These are phyloP conservation scores for Kodamaea fungicola DNA, from an alignment of 1,139 yeast species.

Conservation along the genomic window DNA sequence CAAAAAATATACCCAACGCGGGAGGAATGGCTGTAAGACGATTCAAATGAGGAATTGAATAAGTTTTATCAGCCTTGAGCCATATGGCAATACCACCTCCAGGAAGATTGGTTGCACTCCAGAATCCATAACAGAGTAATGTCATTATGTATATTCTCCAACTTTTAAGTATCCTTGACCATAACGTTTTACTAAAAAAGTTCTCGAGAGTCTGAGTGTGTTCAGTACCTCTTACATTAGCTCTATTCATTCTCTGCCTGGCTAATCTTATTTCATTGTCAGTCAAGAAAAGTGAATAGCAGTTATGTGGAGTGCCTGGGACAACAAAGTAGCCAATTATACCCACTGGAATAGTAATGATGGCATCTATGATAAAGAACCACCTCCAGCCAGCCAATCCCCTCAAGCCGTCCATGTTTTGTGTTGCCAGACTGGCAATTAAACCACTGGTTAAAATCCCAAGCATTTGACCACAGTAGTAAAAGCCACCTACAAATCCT, in stretches of 20 bases:
- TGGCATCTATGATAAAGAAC: constrained; percentile 36
- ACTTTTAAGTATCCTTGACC: constrained; percentile 18
- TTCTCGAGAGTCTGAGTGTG: constrained; percentile 13
- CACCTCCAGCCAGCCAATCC: constrained; percentile 41
- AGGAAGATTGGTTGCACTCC: constrained; percentile 38
- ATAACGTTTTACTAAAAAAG: constrained; percentile 18
- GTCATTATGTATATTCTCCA: constrained; percentile 27
- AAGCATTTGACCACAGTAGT: constrained; percentile 49
- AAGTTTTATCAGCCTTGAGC: constrained; percentile 30
- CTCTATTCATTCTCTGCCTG: constrained; percentile 12
- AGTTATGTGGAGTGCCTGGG: constrained; percentile 35
- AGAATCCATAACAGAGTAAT: constrained; percentile 20
- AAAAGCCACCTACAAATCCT: constrained; percentile 48
- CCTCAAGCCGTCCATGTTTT: constrained; percentile 25
- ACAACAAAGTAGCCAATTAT: constrained; percentile 52
- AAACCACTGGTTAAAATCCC: constrained; percentile 47
- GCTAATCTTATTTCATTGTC: constrained; percentile 17
- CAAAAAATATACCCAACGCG: constrained; percentile 49
- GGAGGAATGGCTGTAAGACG: constrained; percentile 37
- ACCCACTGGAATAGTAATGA: constrained; percentile 45
- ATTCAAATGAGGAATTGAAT: constrained; percentile 31
- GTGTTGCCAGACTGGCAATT: constrained; percentile 34
- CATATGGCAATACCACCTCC: constrained; percentile 43
- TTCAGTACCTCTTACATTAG: constrained; percentile 17
- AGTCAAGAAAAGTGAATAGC: constrained; percentile 15